phyloP scores from a whole-genome alignment of 805 yeast genomes.

The Yarrowia deformans region DNA sequence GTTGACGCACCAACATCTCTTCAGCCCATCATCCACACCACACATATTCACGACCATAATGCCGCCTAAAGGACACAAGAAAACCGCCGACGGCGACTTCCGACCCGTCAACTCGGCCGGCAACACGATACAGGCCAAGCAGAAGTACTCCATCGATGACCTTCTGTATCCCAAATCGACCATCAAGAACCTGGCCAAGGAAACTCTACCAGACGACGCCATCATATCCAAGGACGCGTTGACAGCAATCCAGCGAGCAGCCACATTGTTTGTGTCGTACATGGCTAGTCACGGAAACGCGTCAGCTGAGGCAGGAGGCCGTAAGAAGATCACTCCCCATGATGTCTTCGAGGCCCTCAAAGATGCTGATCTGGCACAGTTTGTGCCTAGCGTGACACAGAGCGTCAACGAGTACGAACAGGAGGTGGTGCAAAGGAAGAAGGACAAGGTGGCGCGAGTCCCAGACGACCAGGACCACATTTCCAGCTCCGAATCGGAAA shows the following conservation, averaged over 20 bases:
- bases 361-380: conserved; percentile 31
- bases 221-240: conserved; percentile 36
- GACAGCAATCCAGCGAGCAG: conserved; percentile 34
- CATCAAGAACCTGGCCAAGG: conserved; percentile 37
- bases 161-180: conserved; percentile 32
- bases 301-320: conserved; percentile 25
- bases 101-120: conserved; percentile 34
- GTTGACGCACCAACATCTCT: neutral
- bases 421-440: conserved; percentile 21
- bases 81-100: conserved; percentile 33
- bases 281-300: conserved; percentile 23
- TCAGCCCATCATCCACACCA: neutral
- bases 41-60: neutral
- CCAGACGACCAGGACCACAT: conserved; percentile 29
- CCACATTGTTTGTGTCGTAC: conserved; percentile 36
- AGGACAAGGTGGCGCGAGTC: conserved; percentile 3
- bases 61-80: conserved; percentile 37
- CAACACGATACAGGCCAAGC: conserved; percentile 30
- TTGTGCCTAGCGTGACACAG: conserved; percentile 31
- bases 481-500: conserved; percentile 28
- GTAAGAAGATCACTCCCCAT: conserved; percentile 31
- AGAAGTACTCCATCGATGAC: conserved; percentile 24
- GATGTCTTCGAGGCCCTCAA: conserved; percentile 26
- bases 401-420: conserved; percentile 31
- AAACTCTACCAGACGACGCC: conserved; percentile 27